A percentile compares a stretch with the other conserved stretches of the same genome.
phyloP scores from a whole-genome alignment of 805 yeast genomes.

The Zygosaccharomyces lentus region DNA sequence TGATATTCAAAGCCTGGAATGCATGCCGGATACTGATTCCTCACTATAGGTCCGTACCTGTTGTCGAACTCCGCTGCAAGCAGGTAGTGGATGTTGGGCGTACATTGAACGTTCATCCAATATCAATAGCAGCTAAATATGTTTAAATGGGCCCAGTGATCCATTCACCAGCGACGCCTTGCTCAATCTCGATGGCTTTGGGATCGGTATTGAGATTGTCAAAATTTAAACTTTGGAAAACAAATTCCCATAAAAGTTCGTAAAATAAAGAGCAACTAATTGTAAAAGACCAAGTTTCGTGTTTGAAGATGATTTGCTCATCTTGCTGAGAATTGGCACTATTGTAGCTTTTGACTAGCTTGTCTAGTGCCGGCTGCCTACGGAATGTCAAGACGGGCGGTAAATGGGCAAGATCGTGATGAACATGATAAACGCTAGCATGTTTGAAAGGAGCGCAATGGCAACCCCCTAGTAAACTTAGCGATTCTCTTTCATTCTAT shows the following conservation, averaged over 20 bases:
- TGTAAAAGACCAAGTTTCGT: neutral
- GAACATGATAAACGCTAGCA: no score
- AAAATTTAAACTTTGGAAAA: neutral
- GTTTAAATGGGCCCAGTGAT: neutral
- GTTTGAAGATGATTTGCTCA: neutral
- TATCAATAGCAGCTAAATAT: neutral
- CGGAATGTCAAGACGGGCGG: no score
- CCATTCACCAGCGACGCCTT: neutral
- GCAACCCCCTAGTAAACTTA: neutral
- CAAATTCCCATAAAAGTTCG: neutral
- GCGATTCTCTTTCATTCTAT: neutral
- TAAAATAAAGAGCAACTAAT: neutral
- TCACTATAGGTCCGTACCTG: slow-evolving; percentile 64
- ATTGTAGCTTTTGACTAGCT: neutral
- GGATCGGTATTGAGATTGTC: slow-evolving; percentile 2
- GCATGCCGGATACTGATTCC: slow-evolving; percentile 53
- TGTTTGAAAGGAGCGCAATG: neutral
- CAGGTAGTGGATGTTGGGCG: slow-evolving; percentile 48
- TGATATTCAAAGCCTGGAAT: slow-evolving; percentile 37
- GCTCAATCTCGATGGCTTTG: neutral
- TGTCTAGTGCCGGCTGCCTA: neutral
- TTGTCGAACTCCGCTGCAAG: slow-evolving; percentile 78
- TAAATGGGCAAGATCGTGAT: no score
- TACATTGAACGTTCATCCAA: slow-evolving; percentile 2
- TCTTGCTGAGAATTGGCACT: neutral